Evolutionary conservation across 768 basidiomycete species (phyloP), one percentile per base, ranked within the genome.

Genomic region (Pisolithus microcarpus): DNA sequence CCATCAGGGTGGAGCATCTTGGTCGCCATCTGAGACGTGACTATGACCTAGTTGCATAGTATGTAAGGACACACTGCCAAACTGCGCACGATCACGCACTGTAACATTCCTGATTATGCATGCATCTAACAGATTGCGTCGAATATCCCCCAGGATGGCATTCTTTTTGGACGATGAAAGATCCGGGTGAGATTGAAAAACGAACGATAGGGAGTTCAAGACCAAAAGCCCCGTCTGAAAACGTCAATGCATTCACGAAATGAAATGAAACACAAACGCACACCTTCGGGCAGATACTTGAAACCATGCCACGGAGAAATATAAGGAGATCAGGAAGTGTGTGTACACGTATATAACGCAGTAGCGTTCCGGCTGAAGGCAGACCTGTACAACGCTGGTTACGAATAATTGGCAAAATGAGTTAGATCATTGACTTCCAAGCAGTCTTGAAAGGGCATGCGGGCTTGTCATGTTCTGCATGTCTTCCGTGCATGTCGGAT

Each of bases 21-120:
- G 0, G 82, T 87, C 13, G 82, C 75, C 56, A 89, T 70, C 61
- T 89, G 85, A 21, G 81, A 81, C 2, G 84, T 86, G 31, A 76
- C 70, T 43, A 86, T 72, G 43, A 78, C 67, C 79, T 80, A 47
- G 49, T 43, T 30, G 24, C 30, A 26, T 48, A 56, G 49, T 43
- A 56, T 53, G 49, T 30, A 34, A 26, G 42, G 43, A 49, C 16
- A 43, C 42, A 36, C 42, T 30, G 48, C 50, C 23, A 43, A 28
- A 16, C 13, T 46, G 48, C 49, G 31, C 7, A 48, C 34, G 42
- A 46, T 46, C 39, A 52, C 66, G 50, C 58, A 84, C 84, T 19
- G 81, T 76, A 47, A 85, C 50, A 42, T 71, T 73, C 45, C 70
- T 70, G 7, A 75, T 63, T 26, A 74, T 67, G 48, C 76, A 75